Percentiles rank a stretch among this genome's conserved stretches.
Conservation (phyloP, 2,329 filamentous ascomycete genomes). For the Aspergillus sp. region DNA sequence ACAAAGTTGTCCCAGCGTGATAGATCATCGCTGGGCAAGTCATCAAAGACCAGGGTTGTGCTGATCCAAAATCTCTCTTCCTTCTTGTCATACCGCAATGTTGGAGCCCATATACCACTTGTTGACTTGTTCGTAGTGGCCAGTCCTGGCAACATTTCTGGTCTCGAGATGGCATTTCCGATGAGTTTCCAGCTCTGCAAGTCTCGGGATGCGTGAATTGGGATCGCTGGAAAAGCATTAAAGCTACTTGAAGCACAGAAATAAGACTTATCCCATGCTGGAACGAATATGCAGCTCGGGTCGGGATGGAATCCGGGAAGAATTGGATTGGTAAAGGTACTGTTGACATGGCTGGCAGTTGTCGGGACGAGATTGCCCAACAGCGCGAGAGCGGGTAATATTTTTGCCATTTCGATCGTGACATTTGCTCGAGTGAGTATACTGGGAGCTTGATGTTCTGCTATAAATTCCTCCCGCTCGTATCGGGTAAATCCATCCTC, state of each 20-base stretch:
- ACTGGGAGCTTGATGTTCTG: no score
- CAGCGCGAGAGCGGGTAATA: no score
- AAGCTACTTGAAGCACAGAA: constrained; percentile 58
- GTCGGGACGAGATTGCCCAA: no score
- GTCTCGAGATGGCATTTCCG: constrained; percentile 13
- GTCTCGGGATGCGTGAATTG: constrained; percentile 38
- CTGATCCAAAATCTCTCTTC: constrained; percentile 44
- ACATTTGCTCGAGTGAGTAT: no score
- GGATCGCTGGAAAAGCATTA: constrained; percentile 69
- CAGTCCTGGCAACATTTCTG: not conserved
- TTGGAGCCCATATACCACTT: constrained; percentile 42
- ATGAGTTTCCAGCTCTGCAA: constrained; percentile 32
- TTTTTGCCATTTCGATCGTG: no score
- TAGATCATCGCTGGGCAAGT: not conserved
- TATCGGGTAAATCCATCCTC: no score
- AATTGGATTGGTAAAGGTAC: constrained; percentile 9
- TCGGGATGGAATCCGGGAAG: constrained; percentile 17
- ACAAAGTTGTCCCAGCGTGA: not conserved
- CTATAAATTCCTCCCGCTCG: no score
- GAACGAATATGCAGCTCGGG: constrained; percentile 11
- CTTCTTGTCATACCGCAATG: constrained; percentile 40
- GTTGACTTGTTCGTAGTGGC: not conserved
- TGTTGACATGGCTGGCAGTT: no score
- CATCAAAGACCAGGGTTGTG: constrained; percentile 28
- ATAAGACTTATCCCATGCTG: constrained; percentile 9